Conservation (phyloP, 2,329 filamentous ascomycete species). For the Ceratocystis albifundus region DNA sequence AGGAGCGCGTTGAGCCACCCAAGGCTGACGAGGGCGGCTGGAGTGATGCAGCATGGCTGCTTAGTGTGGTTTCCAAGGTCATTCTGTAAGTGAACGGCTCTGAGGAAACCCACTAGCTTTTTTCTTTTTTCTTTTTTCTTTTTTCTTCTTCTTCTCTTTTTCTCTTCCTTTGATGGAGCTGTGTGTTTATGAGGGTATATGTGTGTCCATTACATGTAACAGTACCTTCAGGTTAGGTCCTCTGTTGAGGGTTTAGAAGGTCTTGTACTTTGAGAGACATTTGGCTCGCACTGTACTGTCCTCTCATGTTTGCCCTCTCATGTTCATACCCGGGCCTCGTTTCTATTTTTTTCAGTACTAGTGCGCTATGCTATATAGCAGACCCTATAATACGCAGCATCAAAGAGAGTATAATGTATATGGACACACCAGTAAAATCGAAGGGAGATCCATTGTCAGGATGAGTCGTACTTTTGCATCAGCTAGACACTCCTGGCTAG, state of each 20-base stretch:
- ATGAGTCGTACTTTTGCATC: neutral
- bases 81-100: constrained; percentile 34
- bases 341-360: neutral
- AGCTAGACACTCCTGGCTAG: neutral
- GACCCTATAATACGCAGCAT: neutral
- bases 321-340: neutral
- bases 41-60: constrained; percentile 56
- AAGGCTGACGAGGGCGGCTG: constrained; percentile 48
- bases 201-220: neutral
- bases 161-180: no score
- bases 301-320: no score
- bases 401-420: neutral
- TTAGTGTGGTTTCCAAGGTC: constrained; percentile 53
- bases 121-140: neutral
- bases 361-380: neutral
- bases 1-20: constrained; percentile 39
- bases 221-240: neutral
- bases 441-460: neutral
- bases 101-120: neutral
- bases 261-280: neutral
- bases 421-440: neutral
- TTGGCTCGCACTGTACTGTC: neutral
- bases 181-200: neutral
- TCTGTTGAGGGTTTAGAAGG: neutral
- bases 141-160: neutral